Base-by-base conservation (phyloP, 306 rosid genomes). In the Comarum palustre region DNA sequence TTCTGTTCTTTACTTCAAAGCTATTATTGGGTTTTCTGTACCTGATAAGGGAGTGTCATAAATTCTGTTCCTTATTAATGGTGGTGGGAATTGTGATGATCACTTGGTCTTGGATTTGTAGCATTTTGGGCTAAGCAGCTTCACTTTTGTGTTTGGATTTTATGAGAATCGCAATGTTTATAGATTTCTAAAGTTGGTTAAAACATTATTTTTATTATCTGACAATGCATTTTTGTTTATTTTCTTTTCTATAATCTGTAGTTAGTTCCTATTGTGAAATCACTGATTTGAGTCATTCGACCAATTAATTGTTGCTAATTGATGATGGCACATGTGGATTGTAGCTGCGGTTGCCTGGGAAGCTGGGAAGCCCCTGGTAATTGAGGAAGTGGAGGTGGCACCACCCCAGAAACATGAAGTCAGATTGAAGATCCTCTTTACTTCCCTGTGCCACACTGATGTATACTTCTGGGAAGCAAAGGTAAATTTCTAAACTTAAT, bases 311-410 rank as follows among this genome's bases (percentile, higher is more conserved):
- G 10, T 58, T 25, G 17, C 24, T 17, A 36, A 12, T 48, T 5
- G 16, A 13, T 22, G 27, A 27, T 47, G 36, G 6, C 25, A 11
- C 54, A 3, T 62, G 43, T 42, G 54, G 20, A 14, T 27, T 81
- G 50, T 15, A 85, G 88, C 88, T 24, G 86, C 88, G 41, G 88
- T 85, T 65, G 86, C 88, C 3, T 85, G 88, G 86, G 86, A 82
- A 66, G 88, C 88, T 1, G 86, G 84, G 54, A 85, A 85, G 78
- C 88, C 88, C 32, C 73, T 82, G 42, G 86, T 79, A n/a, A 79
- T 85, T 31, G 86, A 85, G 67, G 86, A 79, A 66, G 82, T 85
- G 24, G 88, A 85, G 68, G 86, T 85, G 39, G 84, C 84, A 25
- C 84, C 88, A 24, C 88, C 88, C 20, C 86, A 85, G 77, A 79